Evolutionary conservation across 75 land plant genomes (phyloP).

Genomic region (Sequoia sempervirens): DNA sequence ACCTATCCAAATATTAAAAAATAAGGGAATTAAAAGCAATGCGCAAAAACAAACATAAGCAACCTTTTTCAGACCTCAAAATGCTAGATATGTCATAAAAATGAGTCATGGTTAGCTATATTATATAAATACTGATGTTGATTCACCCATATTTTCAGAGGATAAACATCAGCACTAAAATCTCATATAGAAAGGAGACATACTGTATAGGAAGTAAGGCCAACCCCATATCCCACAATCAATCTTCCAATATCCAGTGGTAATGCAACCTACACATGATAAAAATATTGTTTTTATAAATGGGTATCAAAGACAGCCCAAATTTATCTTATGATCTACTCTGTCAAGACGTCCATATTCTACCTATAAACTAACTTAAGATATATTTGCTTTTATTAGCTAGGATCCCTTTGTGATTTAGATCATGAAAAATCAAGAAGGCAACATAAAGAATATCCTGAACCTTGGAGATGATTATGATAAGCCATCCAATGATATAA

Average conservation of each 20-base stretch:
- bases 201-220: slow-evolving; percentile 68
- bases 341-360: background rate
- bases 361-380: background rate
- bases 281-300: background rate
- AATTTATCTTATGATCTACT: background rate
- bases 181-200: background rate
- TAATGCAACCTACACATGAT: slow-evolving; percentile 34
- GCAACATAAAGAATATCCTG: background rate
- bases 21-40: background rate
- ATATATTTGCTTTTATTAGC: background rate
- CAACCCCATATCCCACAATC: slow-evolving; percentile 56
- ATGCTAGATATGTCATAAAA: background rate
- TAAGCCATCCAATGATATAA: slow-evolving; percentile 41
- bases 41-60: background rate
- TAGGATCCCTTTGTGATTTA: background rate
- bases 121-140: background rate
- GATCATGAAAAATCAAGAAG: background rate
- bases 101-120: background rate
- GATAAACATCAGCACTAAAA: background rate
- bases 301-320: background rate
- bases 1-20: slow-evolving; percentile 37
- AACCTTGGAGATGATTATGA: slow-evolving; percentile 45
- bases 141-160: background rate
- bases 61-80: background rate
- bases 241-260: slow-evolving; percentile 58